Percentiles rank a stretch among this genome's conserved stretches.
Conservation (phyloP, 306 rosid genomes). For the Phaseolus lunatus region DNA sequence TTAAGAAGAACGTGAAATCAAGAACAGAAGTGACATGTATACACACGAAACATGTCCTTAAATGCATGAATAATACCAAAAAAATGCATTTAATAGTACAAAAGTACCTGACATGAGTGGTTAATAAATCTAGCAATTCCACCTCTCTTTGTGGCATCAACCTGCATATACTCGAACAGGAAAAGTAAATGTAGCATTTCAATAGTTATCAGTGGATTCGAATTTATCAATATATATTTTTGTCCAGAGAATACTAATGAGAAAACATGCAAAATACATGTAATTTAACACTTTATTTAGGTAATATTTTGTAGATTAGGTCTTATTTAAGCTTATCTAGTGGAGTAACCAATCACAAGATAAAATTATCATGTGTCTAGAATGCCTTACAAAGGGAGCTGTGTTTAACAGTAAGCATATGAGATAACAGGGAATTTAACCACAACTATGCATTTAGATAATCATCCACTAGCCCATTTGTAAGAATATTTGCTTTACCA, state of each 20-base stretch:
- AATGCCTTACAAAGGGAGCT: conserved; percentile 14
- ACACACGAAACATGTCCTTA: not conserved
- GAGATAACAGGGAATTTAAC: not conserved
- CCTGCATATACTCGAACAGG: conserved; percentile 62
- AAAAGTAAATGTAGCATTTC: conserved; percentile 37
- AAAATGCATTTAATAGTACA: conserved; percentile 22
- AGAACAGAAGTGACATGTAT: conserved; percentile 5
- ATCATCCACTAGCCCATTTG: conserved; percentile 24
- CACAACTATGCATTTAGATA: conserved; percentile 2
- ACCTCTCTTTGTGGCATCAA: conserved; percentile 98
- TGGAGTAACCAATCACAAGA: conserved; percentile 9
- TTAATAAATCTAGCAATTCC: conserved; percentile 95
- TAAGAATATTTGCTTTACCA: not conserved
- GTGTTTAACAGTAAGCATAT: conserved; percentile 15
- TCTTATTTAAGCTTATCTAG: conserved; percentile 37
- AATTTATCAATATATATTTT: conserved; percentile 15
- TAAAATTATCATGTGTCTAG: conserved; percentile 14
- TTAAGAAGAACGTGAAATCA: conserved; percentile 36
- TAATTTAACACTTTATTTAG: conserved; percentile 18
- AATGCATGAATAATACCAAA: not conserved
- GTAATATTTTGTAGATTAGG: not conserved
- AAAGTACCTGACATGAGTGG: conserved; percentile 96
- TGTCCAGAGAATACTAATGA: conserved; percentile 16
- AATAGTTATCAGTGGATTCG: conserved; percentile 1
- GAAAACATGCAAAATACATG: conserved; percentile 3